Evolutionary conservation across 2,329 filamentous ascomycete species (phyloP).

Genomic region (Tolypocladium ovalisporum): DNA sequence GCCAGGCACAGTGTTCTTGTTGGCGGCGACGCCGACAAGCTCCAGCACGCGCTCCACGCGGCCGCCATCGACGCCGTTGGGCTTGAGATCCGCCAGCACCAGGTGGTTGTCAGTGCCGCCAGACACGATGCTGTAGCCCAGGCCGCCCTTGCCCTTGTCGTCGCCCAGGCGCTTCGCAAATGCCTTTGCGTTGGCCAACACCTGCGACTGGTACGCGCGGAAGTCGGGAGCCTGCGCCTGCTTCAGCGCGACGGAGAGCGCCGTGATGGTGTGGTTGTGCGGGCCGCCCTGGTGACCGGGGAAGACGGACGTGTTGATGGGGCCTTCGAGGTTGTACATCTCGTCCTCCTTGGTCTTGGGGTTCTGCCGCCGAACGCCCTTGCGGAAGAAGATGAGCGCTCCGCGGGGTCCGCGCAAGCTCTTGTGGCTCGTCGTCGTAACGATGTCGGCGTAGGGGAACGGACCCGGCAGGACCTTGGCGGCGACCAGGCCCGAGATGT

Average conservation of each 20-base stretch:
- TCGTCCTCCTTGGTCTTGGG: conserved; percentile 78
- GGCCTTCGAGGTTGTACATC: conserved; percentile 79
- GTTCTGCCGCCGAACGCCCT: conserved; percentile 74
- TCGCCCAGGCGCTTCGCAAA: conserved; percentile 60
- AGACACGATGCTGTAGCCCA: conserved; percentile 82
- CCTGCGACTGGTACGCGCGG: conserved; percentile 81
- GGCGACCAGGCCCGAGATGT: conserved; percentile 89
- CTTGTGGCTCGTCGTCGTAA: conserved; percentile 98
- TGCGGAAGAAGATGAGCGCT: conserved; percentile 97
- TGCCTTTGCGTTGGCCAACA: conserved; percentile 83
- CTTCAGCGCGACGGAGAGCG: conserved; percentile 85
- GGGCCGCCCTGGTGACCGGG: conserved; percentile 96
- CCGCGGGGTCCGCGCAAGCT: conserved; percentile 88
- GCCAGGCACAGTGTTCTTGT: conserved; percentile 97
- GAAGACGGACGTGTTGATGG: conserved; percentile 96
- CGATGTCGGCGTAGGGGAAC: conserved; percentile 83
- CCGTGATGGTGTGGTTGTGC: conserved; percentile 98
- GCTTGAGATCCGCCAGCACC: conserved; percentile 83
- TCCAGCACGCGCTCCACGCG: conserved; percentile 85
- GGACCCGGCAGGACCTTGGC: conserved; percentile 85
- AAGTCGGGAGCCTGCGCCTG: conserved; percentile 87
- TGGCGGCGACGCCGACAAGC: conserved; percentile 89
- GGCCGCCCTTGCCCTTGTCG: conserved; percentile 61
- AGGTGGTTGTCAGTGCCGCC: conserved; percentile 97
- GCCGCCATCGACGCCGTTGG: conserved; percentile 76